Evolutionary conservation across 768 basidiomycete genomes (phyloP).

Genomic region (Tulasnella calospora): DNA sequence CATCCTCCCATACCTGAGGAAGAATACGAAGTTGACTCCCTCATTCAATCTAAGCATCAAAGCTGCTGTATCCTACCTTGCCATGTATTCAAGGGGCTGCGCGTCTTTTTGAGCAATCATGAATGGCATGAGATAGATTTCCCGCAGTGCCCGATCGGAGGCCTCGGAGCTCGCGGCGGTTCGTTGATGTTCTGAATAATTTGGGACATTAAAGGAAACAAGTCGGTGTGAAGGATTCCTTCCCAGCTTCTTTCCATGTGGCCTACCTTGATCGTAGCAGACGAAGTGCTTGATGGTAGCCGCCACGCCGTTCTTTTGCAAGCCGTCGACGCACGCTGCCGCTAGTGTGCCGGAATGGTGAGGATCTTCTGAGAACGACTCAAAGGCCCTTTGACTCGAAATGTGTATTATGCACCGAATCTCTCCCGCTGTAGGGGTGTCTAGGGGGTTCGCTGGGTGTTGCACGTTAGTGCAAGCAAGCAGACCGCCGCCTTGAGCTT

Average conservation of each 20-base stretch:
- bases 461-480: conserved; percentile 75
- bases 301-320: conserved; percentile 72
- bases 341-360: conserved; percentile 64
- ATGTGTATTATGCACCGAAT: not conserved
- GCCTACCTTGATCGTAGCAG: conserved; percentile 63
- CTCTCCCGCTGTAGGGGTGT: conserved; percentile 14
- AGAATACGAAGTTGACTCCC: not conserved
- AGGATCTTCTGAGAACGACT: conserved; percentile 77
- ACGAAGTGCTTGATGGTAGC: conserved; percentile 78
- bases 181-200: conserved; percentile 46
- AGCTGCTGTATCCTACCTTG: conserved; percentile 33
- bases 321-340: conserved; percentile 67
- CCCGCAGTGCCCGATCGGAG: conserved; percentile 60
- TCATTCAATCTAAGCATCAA: not conserved
- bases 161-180: conserved; percentile 60
- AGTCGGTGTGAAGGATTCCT: conserved; percentile 37
- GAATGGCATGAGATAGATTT: conserved; percentile 67
- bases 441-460: conserved; percentile 58
- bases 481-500: conserved; percentile 65
- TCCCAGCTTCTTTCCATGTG: conserved; percentile 58
- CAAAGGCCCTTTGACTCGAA: conserved; percentile 50
- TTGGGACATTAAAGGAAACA: not conserved
- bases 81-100: conserved; percentile 45
- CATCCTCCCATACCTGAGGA: conserved; percentile 37
- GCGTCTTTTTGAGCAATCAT: conserved; percentile 25